These are phyloP conservation scores for Vachellia collinsii DNA, from an alignment of 306 rosid species.

Conservation along the genomic window DNA sequence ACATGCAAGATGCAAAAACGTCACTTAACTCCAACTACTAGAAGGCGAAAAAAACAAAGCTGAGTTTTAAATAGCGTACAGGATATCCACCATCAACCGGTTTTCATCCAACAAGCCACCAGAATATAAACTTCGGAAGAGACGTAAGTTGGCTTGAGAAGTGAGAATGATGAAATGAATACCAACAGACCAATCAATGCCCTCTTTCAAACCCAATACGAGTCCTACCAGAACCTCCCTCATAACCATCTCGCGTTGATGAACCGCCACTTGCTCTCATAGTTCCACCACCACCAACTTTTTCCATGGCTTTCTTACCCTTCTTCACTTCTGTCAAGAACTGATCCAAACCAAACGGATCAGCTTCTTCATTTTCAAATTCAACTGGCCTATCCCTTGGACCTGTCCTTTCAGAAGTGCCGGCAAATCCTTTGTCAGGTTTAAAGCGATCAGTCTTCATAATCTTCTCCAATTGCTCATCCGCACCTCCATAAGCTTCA, in stretches of 20 bases:
- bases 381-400: no score
- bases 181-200: slow-evolving; percentile 42
- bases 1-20: slow-evolving; percentile 7
- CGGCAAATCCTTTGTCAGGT: no score
- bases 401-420: no score
- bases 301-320: slow-evolving; percentile 80
- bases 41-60: background rate
- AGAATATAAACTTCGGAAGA: background rate
- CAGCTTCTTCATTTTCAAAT: no score
- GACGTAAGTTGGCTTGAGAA: background rate
- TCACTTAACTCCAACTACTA: background rate
- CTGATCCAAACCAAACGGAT: no score
- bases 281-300: no score
- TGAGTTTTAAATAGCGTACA: background rate
- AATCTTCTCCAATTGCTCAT: no score
- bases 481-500: no score
- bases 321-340: no score
- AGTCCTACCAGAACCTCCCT: slow-evolving; percentile 74
- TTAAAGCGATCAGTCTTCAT: no score
- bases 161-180: slow-evolving; percentile 1
- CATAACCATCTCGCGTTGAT: slow-evolving; percentile 71
- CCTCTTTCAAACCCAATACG: slow-evolving; percentile 89
- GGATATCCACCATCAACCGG: slow-evolving; percentile 10
- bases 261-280: slow-evolving; percentile 54
- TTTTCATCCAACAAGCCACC: background rate